Evolutionary conservation across 768 basidiomycete species (phyloP).

Genomic region (Galerina marginata): DNA sequence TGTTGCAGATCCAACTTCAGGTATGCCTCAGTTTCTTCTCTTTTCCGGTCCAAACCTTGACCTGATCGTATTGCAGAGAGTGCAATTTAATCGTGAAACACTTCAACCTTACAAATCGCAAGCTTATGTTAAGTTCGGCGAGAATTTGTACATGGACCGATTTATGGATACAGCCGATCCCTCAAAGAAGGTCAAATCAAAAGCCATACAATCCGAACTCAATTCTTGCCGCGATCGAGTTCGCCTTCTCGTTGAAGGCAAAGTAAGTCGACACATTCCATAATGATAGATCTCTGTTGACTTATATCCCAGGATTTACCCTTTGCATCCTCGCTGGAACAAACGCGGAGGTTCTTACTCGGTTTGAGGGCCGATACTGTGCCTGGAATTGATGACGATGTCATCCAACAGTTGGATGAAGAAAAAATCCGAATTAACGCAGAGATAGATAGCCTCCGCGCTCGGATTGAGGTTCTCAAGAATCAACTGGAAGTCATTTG

Average conservation of each 20-base stretch:
- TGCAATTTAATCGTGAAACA: conserved; percentile 93
- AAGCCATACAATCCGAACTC: conserved; percentile 71
- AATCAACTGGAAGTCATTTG: conserved; percentile 76
- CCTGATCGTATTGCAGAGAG: conserved; percentile 57
- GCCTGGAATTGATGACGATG: conserved; percentile 63
- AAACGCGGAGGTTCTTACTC: conserved; percentile 63
- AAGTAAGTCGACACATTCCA: conserved; percentile 49
- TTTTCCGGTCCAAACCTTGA: background rate
- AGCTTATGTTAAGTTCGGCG: conserved; percentile 89
- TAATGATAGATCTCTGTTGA: conserved; percentile 3
- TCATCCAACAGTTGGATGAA: conserved; percentile 52
- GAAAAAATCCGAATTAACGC: conserved; percentile 58
- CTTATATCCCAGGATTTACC: conserved; percentile 57
- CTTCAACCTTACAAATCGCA: conserved; percentile 95
- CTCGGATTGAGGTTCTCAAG: conserved; percentile 59
- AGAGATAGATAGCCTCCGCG: conserved; percentile 64
- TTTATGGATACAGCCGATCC: conserved; percentile 82
- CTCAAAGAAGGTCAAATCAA: conserved; percentile 73
- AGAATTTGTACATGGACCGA: conserved; percentile 89
- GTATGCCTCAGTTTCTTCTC: conserved; percentile 44
- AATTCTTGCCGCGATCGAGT: conserved; percentile 69
- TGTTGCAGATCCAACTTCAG: conserved; percentile 96
- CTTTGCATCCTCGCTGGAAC: conserved; percentile 59
- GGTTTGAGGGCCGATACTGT: conserved; percentile 44
- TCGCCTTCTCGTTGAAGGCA: conserved; percentile 69